Base-by-base conservation (phyloP, 768 basidiomycete species). In the Gymnopilus dilepis region DNA sequence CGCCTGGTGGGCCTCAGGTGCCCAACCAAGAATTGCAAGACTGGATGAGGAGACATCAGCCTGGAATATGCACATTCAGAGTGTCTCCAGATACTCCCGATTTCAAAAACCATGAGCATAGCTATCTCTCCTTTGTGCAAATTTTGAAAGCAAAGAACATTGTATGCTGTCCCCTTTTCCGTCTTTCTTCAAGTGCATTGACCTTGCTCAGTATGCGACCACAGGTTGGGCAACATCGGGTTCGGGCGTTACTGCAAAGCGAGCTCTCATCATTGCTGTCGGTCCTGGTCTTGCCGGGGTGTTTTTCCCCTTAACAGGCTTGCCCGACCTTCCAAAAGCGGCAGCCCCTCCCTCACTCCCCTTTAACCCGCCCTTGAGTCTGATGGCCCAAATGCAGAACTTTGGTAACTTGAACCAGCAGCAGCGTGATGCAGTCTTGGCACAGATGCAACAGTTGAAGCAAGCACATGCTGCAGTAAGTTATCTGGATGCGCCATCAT, bases 261-360 rank as follows among this genome's bases (percentile, higher is more conserved):
- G 82, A 43, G 74, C 82, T 1, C 68, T 88, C 11, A 70, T 88
- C 21, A 84, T 88, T 61, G 71, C 82, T 1, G 58, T 76, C 13
- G 56, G 64, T 6, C 63, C 61, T 6, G 64, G 63, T 21, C 71
- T 87, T n/a, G 70, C 72, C 2, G 86, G 80, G 21, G 80, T 80
- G 0, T 76, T 84, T 61, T 89, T 87, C 71, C 79, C 81, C 6
- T 33, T 76, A 9, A 80, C 76, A 0, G 86, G 85, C 6, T 71
- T 88, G 40, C 85, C 87, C 0, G 82, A 83, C 58, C 69, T 84
- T 59, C 83, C 82, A 4, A 77, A 76, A 58, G 24, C 68, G 31
- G 26, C 33, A 24, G 19, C 12, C 38, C 6, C 65, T 33, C 12
- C 61, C 31, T 28, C 21, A 24, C 21, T 43, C 33, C 28, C 48